Evolutionary conservation across 169 alveolate genomes (phyloP).

Genomic region (Plasmodium yoelii): DNA sequence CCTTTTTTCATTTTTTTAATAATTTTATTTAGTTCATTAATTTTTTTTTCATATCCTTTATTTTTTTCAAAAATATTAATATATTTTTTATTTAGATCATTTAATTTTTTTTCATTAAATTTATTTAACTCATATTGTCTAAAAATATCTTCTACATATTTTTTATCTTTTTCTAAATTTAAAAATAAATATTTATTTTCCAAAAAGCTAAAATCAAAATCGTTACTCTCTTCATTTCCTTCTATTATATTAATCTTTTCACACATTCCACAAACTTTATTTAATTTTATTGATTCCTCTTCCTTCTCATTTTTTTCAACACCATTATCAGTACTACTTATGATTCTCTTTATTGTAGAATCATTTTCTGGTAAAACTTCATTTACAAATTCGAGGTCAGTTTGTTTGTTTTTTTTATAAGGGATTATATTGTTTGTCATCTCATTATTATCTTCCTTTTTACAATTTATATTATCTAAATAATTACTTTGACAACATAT

Average conservation of each 20-base stretch:
- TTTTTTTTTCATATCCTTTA: slow-evolving; percentile 36
- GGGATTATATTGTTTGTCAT: background rate
- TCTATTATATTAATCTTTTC: slow-evolving; percentile 2
- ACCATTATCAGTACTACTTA: background rate
- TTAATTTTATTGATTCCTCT: background rate
- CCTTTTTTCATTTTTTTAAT: slow-evolving; percentile 45
- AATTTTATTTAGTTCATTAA: slow-evolving; percentile 49
- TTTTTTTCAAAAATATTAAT: slow-evolving; percentile 43
- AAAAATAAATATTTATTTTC: slow-evolving; percentile 31
- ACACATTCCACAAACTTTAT: slow-evolving; percentile 23
- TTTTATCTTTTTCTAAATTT: slow-evolving; percentile 53
- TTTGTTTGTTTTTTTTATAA: background rate
- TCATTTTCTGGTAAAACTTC: too few species aligned
- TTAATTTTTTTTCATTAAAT: slow-evolving; percentile 44
- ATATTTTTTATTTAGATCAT: slow-evolving; percentile 40
- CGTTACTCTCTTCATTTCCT: slow-evolving; percentile 15
- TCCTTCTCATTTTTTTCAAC: background rate
- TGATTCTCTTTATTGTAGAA: too few species aligned
- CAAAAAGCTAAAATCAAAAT: slow-evolving; percentile 22
- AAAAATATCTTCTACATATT: slow-evolving; percentile 29
- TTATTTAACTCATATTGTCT: slow-evolving; percentile 47
- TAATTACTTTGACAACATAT: too few species aligned
- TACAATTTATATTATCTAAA: background rate
- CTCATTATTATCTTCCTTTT: background rate
- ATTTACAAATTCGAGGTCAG: too few species aligned